These are phyloP conservation scores for Leishmania turanica DNA, from an alignment of 208 protist genomes.

Conservation along the genomic window DNA sequence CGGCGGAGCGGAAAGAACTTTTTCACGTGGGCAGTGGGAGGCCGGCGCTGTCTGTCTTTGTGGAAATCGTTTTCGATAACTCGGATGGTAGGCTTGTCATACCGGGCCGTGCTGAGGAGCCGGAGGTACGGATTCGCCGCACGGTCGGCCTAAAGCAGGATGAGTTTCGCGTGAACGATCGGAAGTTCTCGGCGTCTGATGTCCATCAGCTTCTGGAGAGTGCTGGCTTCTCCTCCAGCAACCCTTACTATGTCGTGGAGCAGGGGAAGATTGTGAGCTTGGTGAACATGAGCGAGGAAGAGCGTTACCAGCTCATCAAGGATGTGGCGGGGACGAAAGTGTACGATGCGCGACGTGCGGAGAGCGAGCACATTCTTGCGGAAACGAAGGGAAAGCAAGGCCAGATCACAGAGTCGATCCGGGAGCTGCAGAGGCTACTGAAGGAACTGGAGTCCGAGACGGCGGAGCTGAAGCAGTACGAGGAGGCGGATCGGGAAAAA, in stretches of 20 bases:
- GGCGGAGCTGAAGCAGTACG: constrained; percentile 93
- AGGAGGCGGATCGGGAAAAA: constrained; percentile 91
- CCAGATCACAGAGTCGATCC: constrained; percentile 92
- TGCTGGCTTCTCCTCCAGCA: constrained; percentile 98
- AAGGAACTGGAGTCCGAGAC: constrained; percentile 96
- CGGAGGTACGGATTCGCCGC: constrained; percentile 95
- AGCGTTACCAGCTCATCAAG: constrained; percentile 97
- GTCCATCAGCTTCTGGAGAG: constrained; percentile 98
- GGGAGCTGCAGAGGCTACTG: constrained; percentile 93
- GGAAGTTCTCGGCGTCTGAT: constrained; percentile 91
- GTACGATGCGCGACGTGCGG: constrained; percentile 95
- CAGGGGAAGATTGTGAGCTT: constrained; percentile 97
- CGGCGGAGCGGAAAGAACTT: constrained; percentile 93
- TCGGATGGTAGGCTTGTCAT: constrained; percentile 95
- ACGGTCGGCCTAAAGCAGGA: constrained; percentile 98
- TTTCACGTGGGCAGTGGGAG: constrained; percentile 94
- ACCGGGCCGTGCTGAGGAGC: constrained; percentile 77
- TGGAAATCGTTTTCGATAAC: constrained; percentile 99
- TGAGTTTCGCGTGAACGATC: constrained; percentile 98
- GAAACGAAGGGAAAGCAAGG: constrained; percentile 88
- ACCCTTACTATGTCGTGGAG: constrained; percentile 99
- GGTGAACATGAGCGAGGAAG: constrained; percentile 96
- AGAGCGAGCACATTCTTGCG: constrained; percentile 95
- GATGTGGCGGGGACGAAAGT: constrained; percentile 98
- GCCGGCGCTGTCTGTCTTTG: constrained; percentile 94